These are phyloP conservation scores for Kalanchoe fedtschenkoi DNA, from an alignment of 164 flowering plant genomes.

Conservation along the genomic window DNA sequence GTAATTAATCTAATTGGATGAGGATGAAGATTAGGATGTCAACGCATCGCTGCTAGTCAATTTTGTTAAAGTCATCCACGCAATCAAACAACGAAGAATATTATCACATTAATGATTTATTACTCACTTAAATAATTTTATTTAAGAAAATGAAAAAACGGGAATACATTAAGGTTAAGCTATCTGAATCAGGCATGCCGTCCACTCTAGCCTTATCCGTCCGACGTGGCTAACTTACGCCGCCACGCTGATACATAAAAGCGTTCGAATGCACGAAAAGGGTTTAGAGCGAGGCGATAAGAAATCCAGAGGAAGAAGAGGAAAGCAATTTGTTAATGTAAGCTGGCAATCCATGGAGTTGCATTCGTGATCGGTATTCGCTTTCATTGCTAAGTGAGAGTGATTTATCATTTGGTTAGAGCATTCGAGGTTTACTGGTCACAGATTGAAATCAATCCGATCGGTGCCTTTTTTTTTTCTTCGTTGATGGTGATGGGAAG, in stretches of 20 bases:
- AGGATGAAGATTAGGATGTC: background rate
- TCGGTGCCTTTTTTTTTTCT: background rate
- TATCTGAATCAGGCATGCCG: background rate
- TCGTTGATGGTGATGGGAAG: constrained; percentile 29
- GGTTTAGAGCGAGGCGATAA: background rate
- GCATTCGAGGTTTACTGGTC: background rate
- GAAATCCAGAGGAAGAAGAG: too few species aligned
- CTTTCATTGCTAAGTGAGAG: too few species aligned
- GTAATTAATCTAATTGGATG: background rate
- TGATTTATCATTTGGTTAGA: background rate
- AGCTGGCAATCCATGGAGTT: background rate
- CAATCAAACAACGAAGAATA: too few species aligned
- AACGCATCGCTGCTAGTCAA: background rate
- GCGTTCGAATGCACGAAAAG: background rate
- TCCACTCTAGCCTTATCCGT: background rate
- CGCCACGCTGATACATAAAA: background rate
- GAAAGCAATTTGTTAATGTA: background rate
- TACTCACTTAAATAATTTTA: too few species aligned
- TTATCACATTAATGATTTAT: too few species aligned
- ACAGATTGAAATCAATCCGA: background rate
- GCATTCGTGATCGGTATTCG: background rate
- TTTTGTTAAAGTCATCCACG: background rate
- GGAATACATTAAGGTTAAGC: too few species aligned
- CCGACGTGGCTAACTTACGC: background rate
- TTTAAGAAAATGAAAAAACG: too few species aligned